phyloP scores from a whole-genome alignment of 75 land plant species.

The Pinus tabuliformis region DNA sequence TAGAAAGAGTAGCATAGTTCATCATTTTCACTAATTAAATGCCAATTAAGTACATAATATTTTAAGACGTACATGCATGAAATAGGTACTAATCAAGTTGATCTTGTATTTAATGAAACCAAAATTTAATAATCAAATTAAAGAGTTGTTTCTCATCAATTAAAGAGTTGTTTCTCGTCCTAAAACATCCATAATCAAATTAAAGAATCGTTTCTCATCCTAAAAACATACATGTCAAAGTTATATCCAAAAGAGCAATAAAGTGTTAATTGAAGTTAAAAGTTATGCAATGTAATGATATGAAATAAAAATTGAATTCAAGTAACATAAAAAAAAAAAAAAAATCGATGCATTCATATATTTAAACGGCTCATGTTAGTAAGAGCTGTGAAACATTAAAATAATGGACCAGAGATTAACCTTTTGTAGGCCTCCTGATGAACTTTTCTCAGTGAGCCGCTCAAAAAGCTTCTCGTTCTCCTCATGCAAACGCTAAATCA shows the following conservation, averaged over 20 bases:
- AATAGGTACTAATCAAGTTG: no score
- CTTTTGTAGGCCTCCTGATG: conserved; percentile 45
- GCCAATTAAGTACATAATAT: no score
- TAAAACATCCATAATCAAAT: no score
- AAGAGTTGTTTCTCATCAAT: no score
- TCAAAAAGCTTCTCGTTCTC: conserved; percentile 98
- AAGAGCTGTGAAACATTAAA: not conserved
- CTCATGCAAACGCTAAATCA: conserved; percentile 84
- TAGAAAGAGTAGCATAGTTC: no score
- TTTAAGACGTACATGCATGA: no score
- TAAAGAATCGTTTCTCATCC: no score
- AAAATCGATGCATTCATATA: not conserved
- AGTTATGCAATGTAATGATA: conserved; percentile 4
- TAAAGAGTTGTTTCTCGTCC: no score
- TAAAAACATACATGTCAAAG: no score
- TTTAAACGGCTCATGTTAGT: not conserved
- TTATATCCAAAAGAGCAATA: not conserved
- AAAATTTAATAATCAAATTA: no score
- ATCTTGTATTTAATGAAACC: no score
- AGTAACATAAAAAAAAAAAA: not conserved
- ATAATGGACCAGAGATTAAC: conserved; percentile 21
- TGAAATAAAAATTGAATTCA: not conserved
- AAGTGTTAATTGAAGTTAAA: conserved; percentile 3
- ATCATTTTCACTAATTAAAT: no score
- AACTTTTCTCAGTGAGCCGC: conserved; percentile 73